phyloP scores from a whole-genome alignment of 2,329 filamentous ascomycete genomes.

The Hypoxylon sp. region DNA sequence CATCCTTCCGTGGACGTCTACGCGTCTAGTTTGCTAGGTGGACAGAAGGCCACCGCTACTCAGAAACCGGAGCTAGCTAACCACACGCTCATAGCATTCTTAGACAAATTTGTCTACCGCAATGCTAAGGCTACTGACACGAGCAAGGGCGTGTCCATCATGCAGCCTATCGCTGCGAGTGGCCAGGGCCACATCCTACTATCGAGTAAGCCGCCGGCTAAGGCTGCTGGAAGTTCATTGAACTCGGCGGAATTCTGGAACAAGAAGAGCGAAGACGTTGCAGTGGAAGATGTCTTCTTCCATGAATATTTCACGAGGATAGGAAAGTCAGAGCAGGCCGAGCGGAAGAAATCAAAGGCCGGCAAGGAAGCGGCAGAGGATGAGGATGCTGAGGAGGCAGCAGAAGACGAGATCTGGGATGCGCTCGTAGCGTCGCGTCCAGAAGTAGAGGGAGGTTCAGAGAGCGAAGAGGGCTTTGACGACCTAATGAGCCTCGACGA shows the following conservation, averaged over 20 bases:
- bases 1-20: constrained; percentile 93
- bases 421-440: constrained; percentile 83
- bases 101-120: constrained; percentile 98
- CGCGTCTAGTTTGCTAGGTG: constrained; percentile 73
- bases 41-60: constrained; percentile 76
- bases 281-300: constrained; percentile 96
- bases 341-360: constrained; percentile 64
- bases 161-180: constrained; percentile 80
- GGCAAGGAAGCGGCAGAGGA: constrained; percentile 53
- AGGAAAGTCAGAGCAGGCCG: constrained; percentile 67
- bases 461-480: constrained; percentile 57
- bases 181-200: constrained; percentile 64
- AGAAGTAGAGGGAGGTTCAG: constrained; percentile 74
- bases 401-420: constrained; percentile 89
- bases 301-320: constrained; percentile 91
- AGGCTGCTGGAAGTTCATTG: constrained; percentile 57
- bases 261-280: constrained; percentile 86
- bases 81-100: constrained; percentile 92
- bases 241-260: constrained; percentile 93
- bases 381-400: constrained; percentile 62
- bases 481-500: constrained; percentile 51
- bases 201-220: constrained; percentile 57
- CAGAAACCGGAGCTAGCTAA: constrained; percentile 90
- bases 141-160: constrained; percentile 85
- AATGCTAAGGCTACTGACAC: constrained; percentile 78